Evolutionary conservation across 148 eudicot genomes (phyloP).

Genomic region (Amaranthus cruentus): DNA sequence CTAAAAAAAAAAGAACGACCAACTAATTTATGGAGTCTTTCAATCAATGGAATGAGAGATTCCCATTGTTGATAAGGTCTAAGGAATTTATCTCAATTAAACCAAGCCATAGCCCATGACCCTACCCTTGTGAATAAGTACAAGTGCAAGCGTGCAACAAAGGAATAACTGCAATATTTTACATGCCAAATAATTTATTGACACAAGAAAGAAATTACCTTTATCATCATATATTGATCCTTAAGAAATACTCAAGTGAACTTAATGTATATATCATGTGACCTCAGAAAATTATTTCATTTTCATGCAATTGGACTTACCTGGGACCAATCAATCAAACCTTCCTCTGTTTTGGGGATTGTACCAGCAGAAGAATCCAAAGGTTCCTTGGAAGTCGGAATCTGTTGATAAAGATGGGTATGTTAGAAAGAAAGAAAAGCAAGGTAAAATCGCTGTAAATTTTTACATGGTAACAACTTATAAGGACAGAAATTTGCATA

Average conservation of each 20-base stretch:
- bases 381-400: slow-evolving; percentile 71
- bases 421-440: neutral
- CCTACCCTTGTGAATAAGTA: neutral
- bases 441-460: neutral
- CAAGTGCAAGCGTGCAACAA: neutral
- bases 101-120: neutral
- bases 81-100: neutral
- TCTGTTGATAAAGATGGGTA: slow-evolving; percentile 39
- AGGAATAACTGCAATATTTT: neutral
- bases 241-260: neutral
- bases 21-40: neutral
- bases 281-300: neutral
- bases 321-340: slow-evolving; percentile 93
- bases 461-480: neutral
- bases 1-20: neutral
- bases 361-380: slow-evolving; percentile 49
- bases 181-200: neutral
- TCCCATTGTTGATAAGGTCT: neutral
- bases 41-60: neutral
- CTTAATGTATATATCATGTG: neutral
- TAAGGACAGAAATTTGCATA: neutral
- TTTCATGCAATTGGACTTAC: slow-evolving; percentile 34
- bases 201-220: no score
- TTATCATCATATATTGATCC: no score
- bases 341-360: slow-evolving; percentile 67